A percentile compares a stretch with the other conserved stretches of the same genome.
phyloP scores from a whole-genome alignment of 768 basidiomycete genomes.

The Kwoniella mangroviensis region DNA sequence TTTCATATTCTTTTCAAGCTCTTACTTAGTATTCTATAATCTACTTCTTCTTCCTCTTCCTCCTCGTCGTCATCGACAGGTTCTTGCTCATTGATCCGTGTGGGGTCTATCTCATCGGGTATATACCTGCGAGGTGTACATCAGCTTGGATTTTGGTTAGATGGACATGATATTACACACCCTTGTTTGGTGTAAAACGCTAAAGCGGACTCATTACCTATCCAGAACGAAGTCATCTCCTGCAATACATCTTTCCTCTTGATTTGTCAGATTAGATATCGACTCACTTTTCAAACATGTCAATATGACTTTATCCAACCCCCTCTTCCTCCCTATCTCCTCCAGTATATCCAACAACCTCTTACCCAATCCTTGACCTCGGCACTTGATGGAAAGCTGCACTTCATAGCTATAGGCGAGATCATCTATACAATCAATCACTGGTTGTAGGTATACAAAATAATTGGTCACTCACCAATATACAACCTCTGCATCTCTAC shows the following conservation, averaged over 20 bases:
- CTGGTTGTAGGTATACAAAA: too few relatives aligned
- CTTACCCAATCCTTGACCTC: constrained; percentile 33
- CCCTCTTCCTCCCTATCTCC: constrained; percentile 31
- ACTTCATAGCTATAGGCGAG: constrained; percentile 39
- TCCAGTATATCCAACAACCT: constrained; percentile 33
- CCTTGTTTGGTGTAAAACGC: constrained; percentile 42
- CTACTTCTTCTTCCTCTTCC: constrained; percentile 17
- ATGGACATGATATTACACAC: constrained; percentile 20
- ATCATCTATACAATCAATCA: too few relatives aligned
- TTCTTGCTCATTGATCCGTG: constrained; percentile 34
- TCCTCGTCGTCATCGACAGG: constrained; percentile 21
- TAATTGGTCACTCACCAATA: constrained; percentile 41
- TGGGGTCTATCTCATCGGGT: constrained; percentile 50
- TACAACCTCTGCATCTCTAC: constrained; percentile 40
- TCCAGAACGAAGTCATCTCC: background rate
- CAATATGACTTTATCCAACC: constrained; percentile 46
- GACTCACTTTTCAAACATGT: constrained; percentile 44
- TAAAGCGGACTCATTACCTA: constrained; percentile 38
- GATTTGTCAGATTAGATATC: background rate
- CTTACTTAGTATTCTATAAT: constrained; percentile 45
- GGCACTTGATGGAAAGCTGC: constrained; percentile 21
- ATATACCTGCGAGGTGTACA: constrained; percentile 26
- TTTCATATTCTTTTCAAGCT: background rate
- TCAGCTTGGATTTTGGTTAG: constrained; percentile 1
- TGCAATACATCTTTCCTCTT: too few relatives aligned